Evolutionary conservation across 1,284 basidiomycete genomes (phyloP).

Genomic region (Testicularia cyperi): DNA sequence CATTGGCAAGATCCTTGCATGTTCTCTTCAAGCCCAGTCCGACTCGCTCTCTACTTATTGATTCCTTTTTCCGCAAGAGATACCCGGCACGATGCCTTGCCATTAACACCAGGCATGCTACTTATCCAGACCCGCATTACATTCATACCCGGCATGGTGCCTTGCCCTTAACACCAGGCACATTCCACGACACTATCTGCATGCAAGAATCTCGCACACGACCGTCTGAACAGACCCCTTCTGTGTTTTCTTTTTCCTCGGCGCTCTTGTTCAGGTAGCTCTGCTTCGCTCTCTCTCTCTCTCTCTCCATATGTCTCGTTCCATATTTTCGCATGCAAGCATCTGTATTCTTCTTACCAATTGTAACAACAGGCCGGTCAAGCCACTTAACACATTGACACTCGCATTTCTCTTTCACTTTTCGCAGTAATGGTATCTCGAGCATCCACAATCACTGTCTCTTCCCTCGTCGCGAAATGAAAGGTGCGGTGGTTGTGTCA

Average conservation of each 20-base stretch:
- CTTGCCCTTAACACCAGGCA: constrained; percentile 38
- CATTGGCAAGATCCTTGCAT: too few relatives aligned
- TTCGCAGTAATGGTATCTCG: constrained; percentile 19
- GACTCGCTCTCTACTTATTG: background rate
- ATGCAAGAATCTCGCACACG: too few relatives aligned
- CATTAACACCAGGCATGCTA: constrained; percentile 28
- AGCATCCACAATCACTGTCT: too few relatives aligned
- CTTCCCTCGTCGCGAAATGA: too few relatives aligned
- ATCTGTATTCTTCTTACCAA: constrained; percentile 1
- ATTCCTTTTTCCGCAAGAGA: constrained; percentile 6
- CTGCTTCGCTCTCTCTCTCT: background rate
- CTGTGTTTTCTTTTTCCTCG: background rate
- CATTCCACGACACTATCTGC: constrained; percentile 3
- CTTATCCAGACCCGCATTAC: constrained; percentile 3
- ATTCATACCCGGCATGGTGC: constrained; percentile 28
- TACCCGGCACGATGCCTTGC: constrained; percentile 31
- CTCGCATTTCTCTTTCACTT: background rate
- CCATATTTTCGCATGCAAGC: constrained; percentile 6
- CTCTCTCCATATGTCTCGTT: background rate
- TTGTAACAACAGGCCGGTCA: constrained; percentile 34
- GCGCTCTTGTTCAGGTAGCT: background rate
- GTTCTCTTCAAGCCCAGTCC: too few relatives aligned
- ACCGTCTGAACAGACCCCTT: too few relatives aligned
- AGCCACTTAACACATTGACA: constrained; percentile 47
- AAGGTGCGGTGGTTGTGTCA: too few relatives aligned